These are phyloP conservation scores for Euphorbia schlechtendalii DNA, from an alignment of 441 rosid genomes.

Conservation along the genomic window DNA sequence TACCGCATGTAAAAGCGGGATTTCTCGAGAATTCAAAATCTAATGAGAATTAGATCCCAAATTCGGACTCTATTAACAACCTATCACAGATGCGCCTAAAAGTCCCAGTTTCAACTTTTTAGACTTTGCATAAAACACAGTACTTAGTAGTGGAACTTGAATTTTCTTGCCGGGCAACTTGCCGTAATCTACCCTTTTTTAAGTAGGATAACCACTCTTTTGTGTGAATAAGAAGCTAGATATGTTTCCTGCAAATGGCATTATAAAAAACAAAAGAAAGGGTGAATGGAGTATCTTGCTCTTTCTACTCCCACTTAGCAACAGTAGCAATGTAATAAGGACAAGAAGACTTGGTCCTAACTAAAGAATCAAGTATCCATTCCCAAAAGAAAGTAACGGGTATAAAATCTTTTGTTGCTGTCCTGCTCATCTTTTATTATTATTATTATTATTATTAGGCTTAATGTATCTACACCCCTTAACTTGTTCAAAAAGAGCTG, in stretches of 20 bases:
- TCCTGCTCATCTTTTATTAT: neutral
- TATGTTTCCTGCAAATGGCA: slow-evolving; percentile 16
- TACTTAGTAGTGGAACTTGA: slow-evolving; percentile 23
- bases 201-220: slow-evolving; percentile 13
- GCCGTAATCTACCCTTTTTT: slow-evolving; percentile 22
- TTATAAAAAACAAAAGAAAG: neutral
- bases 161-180: slow-evolving; percentile 33
- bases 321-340: neutral
- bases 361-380: no score
- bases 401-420: slow-evolving; percentile 6
- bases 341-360: neutral
- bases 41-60: slow-evolving; percentile 46
- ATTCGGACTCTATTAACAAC: no score
- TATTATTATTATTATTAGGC: neutral
- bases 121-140: slow-evolving; percentile 20
- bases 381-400: neutral
- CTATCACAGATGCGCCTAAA: no score
- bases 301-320: neutral
- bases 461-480: no score
- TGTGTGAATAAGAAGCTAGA: slow-evolving; percentile 16
- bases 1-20: slow-evolving; percentile 32
- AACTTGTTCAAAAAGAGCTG: no score
- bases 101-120: slow-evolving; percentile 12
- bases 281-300: neutral
- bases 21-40: slow-evolving; percentile 22